Percentiles rank a stretch among this genome's conserved stretches.
Conservation (phyloP, 768 basidiomycete genomes). For the Russula ochroleuca region DNA sequence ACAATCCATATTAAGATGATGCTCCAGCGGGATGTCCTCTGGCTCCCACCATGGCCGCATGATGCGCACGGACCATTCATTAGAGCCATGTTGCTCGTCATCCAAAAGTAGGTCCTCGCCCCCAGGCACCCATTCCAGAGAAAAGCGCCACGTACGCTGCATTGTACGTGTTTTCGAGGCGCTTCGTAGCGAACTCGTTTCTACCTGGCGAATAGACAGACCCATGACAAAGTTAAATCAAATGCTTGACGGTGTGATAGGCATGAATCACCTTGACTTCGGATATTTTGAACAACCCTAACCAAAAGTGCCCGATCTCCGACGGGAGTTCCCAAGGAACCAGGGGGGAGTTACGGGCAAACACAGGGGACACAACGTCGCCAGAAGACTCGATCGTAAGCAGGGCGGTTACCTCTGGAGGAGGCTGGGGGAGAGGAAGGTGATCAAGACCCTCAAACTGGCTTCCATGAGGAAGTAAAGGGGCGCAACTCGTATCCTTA, state of each 20-base stretch:
- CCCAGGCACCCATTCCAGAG: conserved; percentile 23
- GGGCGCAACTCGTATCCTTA: neutral
- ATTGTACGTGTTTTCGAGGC: neutral
- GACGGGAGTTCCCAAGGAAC: conserved; percentile 26
- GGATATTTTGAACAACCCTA: conserved; percentile 23
- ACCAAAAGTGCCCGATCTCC: conserved; percentile 25
- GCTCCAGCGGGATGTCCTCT: neutral
- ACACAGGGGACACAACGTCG: conserved; percentile 11
- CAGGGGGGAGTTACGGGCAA: conserved; percentile 23
- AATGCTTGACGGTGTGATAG: conserved; percentile 1
- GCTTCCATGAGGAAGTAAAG: neutral
- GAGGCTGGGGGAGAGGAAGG: conserved; percentile 9
- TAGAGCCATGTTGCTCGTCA: conserved; percentile 6
- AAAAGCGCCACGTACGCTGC: conserved; percentile 18
- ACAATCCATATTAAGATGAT: neutral
- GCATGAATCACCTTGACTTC: conserved; percentile 19
- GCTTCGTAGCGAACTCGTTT: conserved; percentile 4
- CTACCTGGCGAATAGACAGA: conserved; percentile 14
- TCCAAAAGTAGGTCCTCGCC: conserved; percentile 23
- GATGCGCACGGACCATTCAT: conserved; percentile 8
- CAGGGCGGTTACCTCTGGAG: conserved; percentile 17
- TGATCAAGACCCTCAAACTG: neutral
- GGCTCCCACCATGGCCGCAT: conserved; percentile 27
- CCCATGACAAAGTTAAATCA: conserved; percentile 2
- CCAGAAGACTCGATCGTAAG: neutral